These are phyloP conservation scores for Melastoma malabathricum DNA, from an alignment of 345 rosid species.

Conservation along the genomic window DNA sequence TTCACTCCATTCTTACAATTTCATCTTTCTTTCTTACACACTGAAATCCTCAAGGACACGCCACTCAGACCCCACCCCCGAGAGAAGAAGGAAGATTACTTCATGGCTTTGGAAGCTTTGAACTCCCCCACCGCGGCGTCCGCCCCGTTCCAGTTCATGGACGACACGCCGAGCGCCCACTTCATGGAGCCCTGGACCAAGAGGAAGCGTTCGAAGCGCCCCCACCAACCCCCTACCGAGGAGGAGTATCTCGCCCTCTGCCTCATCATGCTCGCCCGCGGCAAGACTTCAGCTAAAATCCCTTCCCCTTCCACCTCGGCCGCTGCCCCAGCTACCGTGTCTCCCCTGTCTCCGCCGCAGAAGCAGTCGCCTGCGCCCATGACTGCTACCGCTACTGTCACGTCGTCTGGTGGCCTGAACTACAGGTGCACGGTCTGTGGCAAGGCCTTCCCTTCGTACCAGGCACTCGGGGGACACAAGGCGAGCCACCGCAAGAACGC, in stretches of 20 bases:
- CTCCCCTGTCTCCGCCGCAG: background rate
- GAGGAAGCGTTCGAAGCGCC: constrained; percentile 78
- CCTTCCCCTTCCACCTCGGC: background rate
- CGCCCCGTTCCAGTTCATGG: constrained; percentile 18
- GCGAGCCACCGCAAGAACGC: constrained; percentile 14
- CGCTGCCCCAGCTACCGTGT: background rate
- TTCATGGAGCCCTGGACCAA: constrained; percentile 58
- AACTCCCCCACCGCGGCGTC: constrained; percentile 37
- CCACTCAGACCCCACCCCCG: background rate
- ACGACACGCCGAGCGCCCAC: constrained; percentile 17
- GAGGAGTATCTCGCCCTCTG: constrained; percentile 92
- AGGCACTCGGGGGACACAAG: constrained; percentile 20
- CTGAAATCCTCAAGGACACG: background rate
- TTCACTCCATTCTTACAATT: constrained; percentile 1
- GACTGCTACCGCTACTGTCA: background rate
- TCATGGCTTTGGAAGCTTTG: constrained; percentile 62
- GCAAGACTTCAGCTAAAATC: constrained; percentile 16
- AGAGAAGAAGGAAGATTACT: background rate
- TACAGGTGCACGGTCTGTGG: constrained; percentile 15
- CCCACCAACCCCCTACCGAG: constrained; percentile 46
- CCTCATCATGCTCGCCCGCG: constrained; percentile 88
- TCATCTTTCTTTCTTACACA: constrained; percentile 3
- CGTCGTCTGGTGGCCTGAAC: background rate
- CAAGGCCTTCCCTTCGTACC: constrained; percentile 16
- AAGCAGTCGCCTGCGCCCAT: background rate